These are phyloP conservation scores for Brasenia schreberi DNA, from an alignment of 164 flowering plant genomes.

Conservation along the genomic window DNA sequence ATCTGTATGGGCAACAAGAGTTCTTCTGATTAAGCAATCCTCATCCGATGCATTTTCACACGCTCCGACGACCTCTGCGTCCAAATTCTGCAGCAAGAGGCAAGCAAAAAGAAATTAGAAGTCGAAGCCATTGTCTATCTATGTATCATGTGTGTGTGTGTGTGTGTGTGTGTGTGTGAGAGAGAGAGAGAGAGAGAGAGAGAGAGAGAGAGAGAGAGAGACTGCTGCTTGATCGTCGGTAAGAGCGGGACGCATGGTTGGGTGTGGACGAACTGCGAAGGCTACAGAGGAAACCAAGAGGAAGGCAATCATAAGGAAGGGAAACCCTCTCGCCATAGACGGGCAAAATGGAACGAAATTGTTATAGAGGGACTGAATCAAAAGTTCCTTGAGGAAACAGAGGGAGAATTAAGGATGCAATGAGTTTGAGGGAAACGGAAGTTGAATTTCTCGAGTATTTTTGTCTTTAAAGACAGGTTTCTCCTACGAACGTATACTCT, in stretches of 20 bases:
- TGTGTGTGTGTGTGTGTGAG: neutral
- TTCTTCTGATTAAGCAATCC: slow-evolving; percentile 33
- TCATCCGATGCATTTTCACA: slow-evolving; percentile 15
- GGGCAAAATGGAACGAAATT: neutral
- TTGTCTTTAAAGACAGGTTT: neutral
- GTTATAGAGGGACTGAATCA: neutral
- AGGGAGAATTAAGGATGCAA: neutral
- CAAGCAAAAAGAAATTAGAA: neutral
- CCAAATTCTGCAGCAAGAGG: slow-evolving; percentile 1
- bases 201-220: neutral
- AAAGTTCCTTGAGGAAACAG: neutral
- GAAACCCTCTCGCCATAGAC: neutral
- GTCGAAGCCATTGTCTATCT: neutral
- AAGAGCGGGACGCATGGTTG: neutral
- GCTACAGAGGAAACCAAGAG: slow-evolving; percentile 1
- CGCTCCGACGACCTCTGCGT: slow-evolving; percentile 3
- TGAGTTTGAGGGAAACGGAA: neutral
- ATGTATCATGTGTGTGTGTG: neutral
- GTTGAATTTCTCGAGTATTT: no score
- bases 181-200: no score
- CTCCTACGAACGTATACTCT: neutral
- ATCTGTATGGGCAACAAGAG: slow-evolving; percentile 28
- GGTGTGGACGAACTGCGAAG: slow-evolving; percentile 1
- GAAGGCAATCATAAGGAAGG: neutral
- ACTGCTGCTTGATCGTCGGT: slow-evolving; percentile 2